Evolutionary conservation across 129 eudicot genomes (phyloP).

Genomic region (Artemisia tridentata): DNA sequence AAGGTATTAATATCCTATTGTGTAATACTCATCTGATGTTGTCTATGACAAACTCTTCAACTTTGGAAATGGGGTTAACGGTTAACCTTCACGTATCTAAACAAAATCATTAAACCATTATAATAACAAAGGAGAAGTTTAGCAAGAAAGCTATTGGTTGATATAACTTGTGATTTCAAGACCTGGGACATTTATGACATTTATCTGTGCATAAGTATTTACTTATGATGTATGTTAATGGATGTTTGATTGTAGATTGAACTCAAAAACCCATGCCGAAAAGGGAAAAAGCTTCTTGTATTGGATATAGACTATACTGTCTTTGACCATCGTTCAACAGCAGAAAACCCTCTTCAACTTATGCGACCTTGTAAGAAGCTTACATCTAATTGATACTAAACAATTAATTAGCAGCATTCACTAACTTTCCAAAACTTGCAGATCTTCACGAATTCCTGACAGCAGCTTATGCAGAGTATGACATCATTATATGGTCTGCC

Average conservation of each 20-base stretch:
- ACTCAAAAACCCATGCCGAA: slow-evolving; percentile 81
- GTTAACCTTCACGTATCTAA: slow-evolving; percentile 4
- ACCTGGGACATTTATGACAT: slow-evolving; percentile 5
- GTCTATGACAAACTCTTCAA: background rate
- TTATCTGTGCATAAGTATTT: slow-evolving; percentile 8
- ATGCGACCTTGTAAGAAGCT: slow-evolving; percentile 94
- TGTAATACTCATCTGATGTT: background rate
- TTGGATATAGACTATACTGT: slow-evolving; percentile 95
- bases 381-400: background rate
- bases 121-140: slow-evolving; percentile 12
- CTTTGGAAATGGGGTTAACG: background rate
- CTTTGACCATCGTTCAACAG: slow-evolving; percentile 96
- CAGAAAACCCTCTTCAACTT: slow-evolving; percentile 86
- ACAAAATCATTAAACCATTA: background rate
- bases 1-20: too few relatives aligned
- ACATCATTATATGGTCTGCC: slow-evolving; percentile 98
- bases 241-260: slow-evolving; percentile 52
- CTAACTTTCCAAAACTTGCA: slow-evolving; percentile 31
- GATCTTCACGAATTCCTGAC: slow-evolving; percentile 96
- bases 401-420: background rate
- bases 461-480: slow-evolving; percentile 97
- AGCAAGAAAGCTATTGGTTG: background rate
- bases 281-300: slow-evolving; percentile 90
- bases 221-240: slow-evolving; percentile 18
- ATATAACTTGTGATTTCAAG: slow-evolving; percentile 14